phyloP scores from a whole-genome alignment of 805 yeast genomes.

The Jamesozyma piceae region DNA sequence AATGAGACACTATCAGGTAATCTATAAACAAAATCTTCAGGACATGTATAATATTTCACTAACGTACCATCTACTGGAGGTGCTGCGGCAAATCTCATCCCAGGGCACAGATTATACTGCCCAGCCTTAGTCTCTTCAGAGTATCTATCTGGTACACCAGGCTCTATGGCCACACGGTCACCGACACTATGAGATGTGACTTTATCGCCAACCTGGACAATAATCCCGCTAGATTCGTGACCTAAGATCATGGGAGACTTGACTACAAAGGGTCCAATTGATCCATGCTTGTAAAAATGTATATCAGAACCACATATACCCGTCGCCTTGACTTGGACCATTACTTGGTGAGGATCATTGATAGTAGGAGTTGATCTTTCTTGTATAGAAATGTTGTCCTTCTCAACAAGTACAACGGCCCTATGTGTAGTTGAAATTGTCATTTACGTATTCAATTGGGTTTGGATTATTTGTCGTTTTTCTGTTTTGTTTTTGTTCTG shows the following conservation, averaged over 20 bases:
- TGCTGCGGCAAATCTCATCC: constrained; percentile 84
- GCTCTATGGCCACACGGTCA: constrained; percentile 82
- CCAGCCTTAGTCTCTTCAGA: constrained; percentile 72
- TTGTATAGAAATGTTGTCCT: constrained; percentile 57
- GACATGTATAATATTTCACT: constrained; percentile 59
- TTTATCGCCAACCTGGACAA: constrained; percentile 56
- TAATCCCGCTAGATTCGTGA: constrained; percentile 76
- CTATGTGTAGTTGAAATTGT: constrained; percentile 5
- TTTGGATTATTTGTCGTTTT: too few species aligned
- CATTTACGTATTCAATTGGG: too few species aligned
- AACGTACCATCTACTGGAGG: constrained; percentile 82
- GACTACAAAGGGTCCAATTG: constrained; percentile 67
- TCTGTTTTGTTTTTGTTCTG: too few species aligned
- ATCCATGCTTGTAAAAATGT: constrained; percentile 73
- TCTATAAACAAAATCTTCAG: constrained; percentile 75
- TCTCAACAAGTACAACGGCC: constrained; percentile 54
- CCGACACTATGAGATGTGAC: constrained; percentile 66
- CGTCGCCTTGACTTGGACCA: constrained; percentile 67
- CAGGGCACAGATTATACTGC: constrained; percentile 72
- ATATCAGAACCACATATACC: constrained; percentile 87
- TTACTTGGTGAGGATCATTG: constrained; percentile 56
- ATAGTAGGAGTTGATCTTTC: constrained; percentile 59
- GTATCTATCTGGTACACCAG: constrained; percentile 76
- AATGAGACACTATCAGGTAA: constrained; percentile 69
- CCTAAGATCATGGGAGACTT: constrained; percentile 78